Base-by-base conservation (phyloP, 2,329 filamentous ascomycete genomes). In the Fusarium setosum region DNA sequence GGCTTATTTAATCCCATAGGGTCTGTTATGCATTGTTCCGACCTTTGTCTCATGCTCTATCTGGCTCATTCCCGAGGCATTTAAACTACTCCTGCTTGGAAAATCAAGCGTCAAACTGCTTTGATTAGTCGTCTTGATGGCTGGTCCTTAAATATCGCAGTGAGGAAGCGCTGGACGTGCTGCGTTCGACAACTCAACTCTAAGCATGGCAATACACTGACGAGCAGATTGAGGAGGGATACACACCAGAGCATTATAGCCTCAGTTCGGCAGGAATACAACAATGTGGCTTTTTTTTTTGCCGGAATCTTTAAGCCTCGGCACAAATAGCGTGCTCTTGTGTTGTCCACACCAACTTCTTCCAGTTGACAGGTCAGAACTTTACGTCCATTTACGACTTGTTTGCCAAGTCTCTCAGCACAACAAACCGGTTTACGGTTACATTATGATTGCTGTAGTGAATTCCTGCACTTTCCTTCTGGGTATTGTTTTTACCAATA, bases 21-120 rank as follows among this genome's bases (percentile, higher is more conserved):
- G 76, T 0, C 61, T 77, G 1, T 78, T 77, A 75, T 67, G 70
- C 51, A 54, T 78, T 11, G 63, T 79, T 3, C 76, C 77, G 3
- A 55, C 62, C 12, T 71, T 77, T 26, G 59, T 78, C 8, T 42
- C 69, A 2, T 51, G 24, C 21, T 67, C 9, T 29, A 29, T 29
- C 26, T 29, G 26, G 26, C 12, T 29, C 26, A 29, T 29, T 12
- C 26, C 26, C 26, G 26, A 29, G 12, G 26, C 12, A 8, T 9
- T 8, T 3, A 9, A 29, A 5, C 4, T 29, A 9, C 4, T 29
- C 26, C 3, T 9, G 9, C 26, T 29, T 8, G 12, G 9, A 29
- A 12, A 29, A 3, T 12, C 12, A 8, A 29, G 26, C 4, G 26
- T 29, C 12, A 29, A 29, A 8, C 26, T 6, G 26, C 12, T 29